phyloP scores from a whole-genome alignment of 129 eudicot species.

The Erigeron canadensis region DNA sequence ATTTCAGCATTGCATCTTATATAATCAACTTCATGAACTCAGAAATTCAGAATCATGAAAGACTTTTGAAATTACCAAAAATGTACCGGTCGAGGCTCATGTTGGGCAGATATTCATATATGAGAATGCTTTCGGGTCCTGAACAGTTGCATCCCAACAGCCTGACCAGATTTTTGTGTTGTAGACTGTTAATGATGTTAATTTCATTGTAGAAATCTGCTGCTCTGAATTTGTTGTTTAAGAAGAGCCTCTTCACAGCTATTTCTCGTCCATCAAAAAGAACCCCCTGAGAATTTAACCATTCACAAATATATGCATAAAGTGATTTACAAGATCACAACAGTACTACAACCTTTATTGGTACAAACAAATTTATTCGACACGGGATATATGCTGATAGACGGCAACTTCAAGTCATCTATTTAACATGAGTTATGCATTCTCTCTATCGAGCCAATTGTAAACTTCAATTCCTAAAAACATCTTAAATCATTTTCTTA shows the following conservation, averaged over 20 bases:
- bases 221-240: conserved; percentile 82
- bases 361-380: too few relatives aligned
- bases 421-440: too few relatives aligned
- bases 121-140: conserved; percentile 83
- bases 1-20: background rate
- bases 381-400: too few relatives aligned
- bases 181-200: conserved; percentile 65
- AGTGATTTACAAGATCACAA: too few relatives aligned
- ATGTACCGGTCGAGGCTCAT: conserved; percentile 78
- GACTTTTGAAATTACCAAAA: conserved; percentile 40
- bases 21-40: background rate
- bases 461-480: too few relatives aligned
- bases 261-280: conserved; percentile 85
- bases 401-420: too few relatives aligned
- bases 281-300: conserved; percentile 50
- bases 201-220: conserved; percentile 88
- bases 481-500: too few relatives aligned
- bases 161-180: conserved; percentile 77
- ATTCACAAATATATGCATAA: background rate
- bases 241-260: conserved; percentile 89
- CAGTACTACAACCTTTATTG: too few relatives aligned
- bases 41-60: background rate
- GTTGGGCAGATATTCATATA: conserved; percentile 71
- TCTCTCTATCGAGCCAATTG: too few relatives aligned
- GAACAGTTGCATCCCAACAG: conserved; percentile 80